phyloP scores from a whole-genome alignment of 2,329 filamentous ascomycete species.

The Claviceps sp. region DNA sequence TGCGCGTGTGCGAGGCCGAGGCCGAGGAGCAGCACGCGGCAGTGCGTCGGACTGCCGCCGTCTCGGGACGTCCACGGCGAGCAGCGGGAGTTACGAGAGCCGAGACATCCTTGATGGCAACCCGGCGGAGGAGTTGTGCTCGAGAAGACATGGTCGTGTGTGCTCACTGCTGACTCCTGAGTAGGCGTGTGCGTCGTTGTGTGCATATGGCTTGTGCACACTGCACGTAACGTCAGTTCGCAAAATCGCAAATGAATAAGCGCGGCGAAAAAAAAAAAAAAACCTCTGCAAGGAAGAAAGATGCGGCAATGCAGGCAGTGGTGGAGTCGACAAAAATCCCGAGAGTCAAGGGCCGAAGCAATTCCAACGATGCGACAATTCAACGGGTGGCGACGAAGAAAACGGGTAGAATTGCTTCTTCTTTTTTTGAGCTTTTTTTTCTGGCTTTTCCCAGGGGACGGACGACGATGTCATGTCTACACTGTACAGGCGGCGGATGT shows the following conservation, averaged over 20 bases:
- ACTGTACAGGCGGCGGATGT: not conserved
- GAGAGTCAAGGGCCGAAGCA: too few relatives aligned
- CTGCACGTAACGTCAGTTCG: not conserved
- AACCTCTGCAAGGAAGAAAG: too few relatives aligned
- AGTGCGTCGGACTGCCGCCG: not conserved
- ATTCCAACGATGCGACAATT: too few relatives aligned
- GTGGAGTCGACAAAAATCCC: too few relatives aligned
- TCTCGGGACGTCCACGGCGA: not conserved
- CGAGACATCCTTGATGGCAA: slow-evolving; percentile 1
- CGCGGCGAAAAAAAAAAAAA: too few relatives aligned
- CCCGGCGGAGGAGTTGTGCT: slow-evolving; percentile 3
- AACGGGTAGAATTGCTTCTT: too few relatives aligned
- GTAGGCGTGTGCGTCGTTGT: not conserved
- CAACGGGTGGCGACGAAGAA: too few relatives aligned
- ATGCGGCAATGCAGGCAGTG: too few relatives aligned
- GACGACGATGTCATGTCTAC: too few relatives aligned
- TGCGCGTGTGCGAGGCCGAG: slow-evolving; percentile 10
- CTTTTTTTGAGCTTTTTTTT: too few relatives aligned
- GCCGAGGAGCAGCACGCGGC: slow-evolving; percentile 1
- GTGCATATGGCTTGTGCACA: not conserved
- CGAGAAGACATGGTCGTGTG: slow-evolving; percentile 4
- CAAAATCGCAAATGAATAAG: not conserved
- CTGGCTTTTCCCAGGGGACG: too few relatives aligned
- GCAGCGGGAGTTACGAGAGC: slow-evolving; percentile 1
- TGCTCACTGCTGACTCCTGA: not conserved